Evolutionary conservation across 2,329 filamentous ascomycete species (phyloP), one percentile per base, ranked within the genome.

Genomic region (Fusarium euwallaceae): DNA sequence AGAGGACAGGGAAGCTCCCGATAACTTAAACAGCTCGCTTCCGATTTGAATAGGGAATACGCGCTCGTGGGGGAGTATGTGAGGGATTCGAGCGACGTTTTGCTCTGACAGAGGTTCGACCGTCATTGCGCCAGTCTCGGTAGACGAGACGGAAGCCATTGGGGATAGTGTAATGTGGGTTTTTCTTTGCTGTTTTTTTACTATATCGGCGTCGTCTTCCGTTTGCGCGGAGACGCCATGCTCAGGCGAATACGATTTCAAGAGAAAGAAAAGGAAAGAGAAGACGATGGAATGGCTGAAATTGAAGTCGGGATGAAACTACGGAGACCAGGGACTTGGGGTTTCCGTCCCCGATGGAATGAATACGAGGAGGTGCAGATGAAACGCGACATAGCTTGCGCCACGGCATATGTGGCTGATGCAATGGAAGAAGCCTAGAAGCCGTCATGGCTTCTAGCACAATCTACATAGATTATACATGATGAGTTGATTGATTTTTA

Each of bases 11-110:
- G 92, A 94, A 22, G 92, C 92, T 32, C 92, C 92, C 2, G 92
- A 94, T 61, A 94, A 87, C 81, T 93, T 91, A 79, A 94, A 94
- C 61, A 94, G 84, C 82, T 93, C 90, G 17, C 90, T 89, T 20
- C 92, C 92, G 76, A 94, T 93, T 82, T 94, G 92, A 70, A 94
- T 92, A 3, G 92, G 92, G 72, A 94, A 94, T 20, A 94, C 92
- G 77, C 92, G 91, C 80, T 93, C 91, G 74, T 92, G 91, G 4
- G 92, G 92, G 20, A 94, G 85, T 62, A 91, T 87, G 55, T 84
- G 84, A 29, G 88, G 89, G 58, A 91, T 91, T 75, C 85, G 85
- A 73, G 82, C 81, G 64, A 87, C 81, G 68, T 71, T 79, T n/a
- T 75, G 73, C 61, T 83, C 82, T 36, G 78, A 78, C 60, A 78